Evolutionary conservation across 441 rosid species (phyloP).

Genomic region (Populus hybrid): DNA sequence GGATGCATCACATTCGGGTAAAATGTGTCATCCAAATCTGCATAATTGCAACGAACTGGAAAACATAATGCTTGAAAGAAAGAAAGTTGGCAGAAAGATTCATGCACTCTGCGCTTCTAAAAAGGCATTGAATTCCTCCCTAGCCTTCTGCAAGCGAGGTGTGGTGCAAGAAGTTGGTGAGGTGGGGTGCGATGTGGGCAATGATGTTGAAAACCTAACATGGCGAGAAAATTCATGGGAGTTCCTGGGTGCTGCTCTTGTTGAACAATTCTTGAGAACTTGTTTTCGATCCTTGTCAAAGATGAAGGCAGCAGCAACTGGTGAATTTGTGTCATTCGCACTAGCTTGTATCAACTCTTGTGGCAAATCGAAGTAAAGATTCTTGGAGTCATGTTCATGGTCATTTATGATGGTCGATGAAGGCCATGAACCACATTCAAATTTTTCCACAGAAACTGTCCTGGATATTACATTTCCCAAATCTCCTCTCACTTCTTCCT

Average conservation of each 20-base stretch:
- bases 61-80: background rate
- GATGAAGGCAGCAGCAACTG: constrained; percentile 66
- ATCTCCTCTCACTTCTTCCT: background rate
- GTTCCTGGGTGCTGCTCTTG: constrained; percentile 31
- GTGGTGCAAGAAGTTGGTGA: constrained; percentile 62
- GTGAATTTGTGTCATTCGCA: constrained; percentile 50
- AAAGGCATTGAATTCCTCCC: constrained; percentile 77
- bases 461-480: constrained; percentile 39
- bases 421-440: constrained; percentile 87
- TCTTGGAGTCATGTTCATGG: constrained; percentile 30
- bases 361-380: constrained; percentile 57
- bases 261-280: constrained; percentile 41
- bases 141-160: constrained; percentile 75
- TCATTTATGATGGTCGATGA: constrained; percentile 45
- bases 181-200: constrained; percentile 42
- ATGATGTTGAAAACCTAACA: constrained; percentile 63
- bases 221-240: constrained; percentile 57
- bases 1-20: background rate
- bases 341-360: constrained; percentile 48
- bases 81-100: background rate
- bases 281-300: constrained; percentile 60
- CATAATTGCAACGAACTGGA: background rate
- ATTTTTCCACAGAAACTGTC: constrained; percentile 69
- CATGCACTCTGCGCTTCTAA: constrained; percentile 62
- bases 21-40: background rate